Base-by-base conservation (phyloP, 148 eudicot genomes). In the Bassia scoparia region DNA sequence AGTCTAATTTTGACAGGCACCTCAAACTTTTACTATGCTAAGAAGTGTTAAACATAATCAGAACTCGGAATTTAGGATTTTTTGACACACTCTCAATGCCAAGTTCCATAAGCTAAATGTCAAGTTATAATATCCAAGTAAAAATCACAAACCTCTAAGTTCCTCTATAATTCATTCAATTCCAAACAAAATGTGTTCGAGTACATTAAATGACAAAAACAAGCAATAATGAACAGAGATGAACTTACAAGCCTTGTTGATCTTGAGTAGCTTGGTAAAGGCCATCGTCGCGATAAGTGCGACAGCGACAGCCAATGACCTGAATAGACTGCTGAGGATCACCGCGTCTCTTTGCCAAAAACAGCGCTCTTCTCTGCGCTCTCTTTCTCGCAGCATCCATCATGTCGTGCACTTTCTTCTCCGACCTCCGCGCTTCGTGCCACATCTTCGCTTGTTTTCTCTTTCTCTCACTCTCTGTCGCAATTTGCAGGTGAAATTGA, bases 371-470 rank as follows among this genome's bases (percentile, higher is more conserved):
- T 34, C 97, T 77, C 77, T 92, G 99, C 20, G 97, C 97, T 75
- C 98, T 68, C 82, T 95, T 95, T 5, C 98, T 84, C 62, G 97
- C 97, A 0, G 91, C 92, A 81, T 95, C 98, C 98, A 91, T 95
- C 92, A 95, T 84, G 73, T 95, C 97, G 81, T 95, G 97, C 30
- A 95, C 98, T 77, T 95, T 95, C 85, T 78, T 87, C 93, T 95
- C 98, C 84, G 98, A 95, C 76, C 96, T 85, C 56, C 98, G 80
- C 20, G 97, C 97, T 81, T 95, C 99, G 78, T 95, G 97, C 99
- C 99, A 95, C 99, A 92, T 95, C 82, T 69, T 79, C 59, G 21
- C n/a, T 50, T 27, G 15, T 35, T 48, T 38, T 27, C 24, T 38
- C 30, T 50, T 0, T 69, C 18, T 24, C 41, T 68, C 71, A 0